Conservation (phyloP, 192 early-diverging fungal species). For the Diversispora eburnea region DNA sequence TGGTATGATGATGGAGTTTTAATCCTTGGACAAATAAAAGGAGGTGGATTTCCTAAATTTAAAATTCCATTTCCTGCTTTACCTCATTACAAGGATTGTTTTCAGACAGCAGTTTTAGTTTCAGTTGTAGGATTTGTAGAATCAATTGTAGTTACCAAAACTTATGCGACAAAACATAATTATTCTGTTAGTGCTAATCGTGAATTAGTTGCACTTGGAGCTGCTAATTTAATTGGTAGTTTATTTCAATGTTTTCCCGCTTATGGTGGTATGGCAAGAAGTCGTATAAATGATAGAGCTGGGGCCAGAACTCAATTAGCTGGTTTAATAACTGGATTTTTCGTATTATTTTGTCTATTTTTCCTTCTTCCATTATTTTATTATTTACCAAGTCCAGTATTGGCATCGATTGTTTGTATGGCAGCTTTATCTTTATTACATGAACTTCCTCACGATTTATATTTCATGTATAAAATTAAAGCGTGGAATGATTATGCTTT, state of each 20-base stretch:
- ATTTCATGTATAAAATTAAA: constrained; percentile 73
- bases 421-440: constrained; percentile 79
- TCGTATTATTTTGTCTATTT: constrained; percentile 78
- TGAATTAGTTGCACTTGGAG: constrained; percentile 92
- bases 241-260: constrained; percentile 73
- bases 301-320: constrained; percentile 89
- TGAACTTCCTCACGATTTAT: constrained; percentile 68
- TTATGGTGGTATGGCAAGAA: constrained; percentile 89
- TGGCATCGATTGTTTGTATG: constrained; percentile 78
- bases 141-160: constrained; percentile 90
- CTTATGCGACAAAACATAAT: constrained; percentile 87
- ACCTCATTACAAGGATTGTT: constrained; percentile 59
- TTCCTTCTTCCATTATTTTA: constrained; percentile 80
- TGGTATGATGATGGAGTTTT: constrained; percentile 74
- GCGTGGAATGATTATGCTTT: constrained; percentile 83
- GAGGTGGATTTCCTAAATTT: constrained; percentile 56
- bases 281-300: constrained; percentile 89
- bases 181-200: constrained; percentile 92
- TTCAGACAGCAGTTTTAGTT: constrained; percentile 83
- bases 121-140: constrained; percentile 98
- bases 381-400: constrained; percentile 78
- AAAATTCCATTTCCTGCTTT: constrained; percentile 60
- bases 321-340: constrained; percentile 71
- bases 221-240: constrained; percentile 80
- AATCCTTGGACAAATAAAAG: constrained; percentile 76